Evolutionary conservation across 2,329 filamentous ascomycete genomes (phyloP).

Genomic region (Fusarium sp.): DNA sequence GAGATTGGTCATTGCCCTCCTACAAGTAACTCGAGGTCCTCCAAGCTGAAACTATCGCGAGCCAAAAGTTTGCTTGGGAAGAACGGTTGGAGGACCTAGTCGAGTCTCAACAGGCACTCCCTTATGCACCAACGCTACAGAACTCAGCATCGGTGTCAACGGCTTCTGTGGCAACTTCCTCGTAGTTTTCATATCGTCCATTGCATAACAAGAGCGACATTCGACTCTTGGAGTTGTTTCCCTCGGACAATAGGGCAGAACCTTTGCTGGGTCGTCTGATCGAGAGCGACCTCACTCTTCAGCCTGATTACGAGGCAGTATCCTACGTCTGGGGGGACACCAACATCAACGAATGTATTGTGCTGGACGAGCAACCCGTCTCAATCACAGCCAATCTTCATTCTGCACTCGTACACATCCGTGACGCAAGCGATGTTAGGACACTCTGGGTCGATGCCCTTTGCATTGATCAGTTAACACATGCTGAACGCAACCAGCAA

Average conservation of each 20-base stretch:
- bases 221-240: conserved; percentile 8
- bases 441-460: conserved; percentile 16
- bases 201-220: conserved; percentile 8
- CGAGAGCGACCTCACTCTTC: conserved; percentile 19
- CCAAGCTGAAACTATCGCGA: background rate
- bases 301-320: conserved; percentile 15
- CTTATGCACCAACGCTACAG: background rate
- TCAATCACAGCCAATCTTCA: conserved; percentile 17
- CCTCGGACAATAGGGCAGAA: background rate
- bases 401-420: conserved; percentile 9
- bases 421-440: background rate
- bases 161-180: background rate
- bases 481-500: conserved; percentile 27
- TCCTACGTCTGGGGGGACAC: conserved; percentile 28
- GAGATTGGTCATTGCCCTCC: background rate
- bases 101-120: background rate
- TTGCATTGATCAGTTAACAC: conserved; percentile 3
- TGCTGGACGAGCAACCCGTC: background rate
- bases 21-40: background rate
- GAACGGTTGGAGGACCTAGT: background rate
- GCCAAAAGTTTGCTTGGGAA: background rate
- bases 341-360: background rate
- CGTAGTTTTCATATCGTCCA: background rate
- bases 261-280: background rate
- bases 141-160: background rate